These are phyloP conservation scores for Auxenochlorella pyrenoidosa DNA, from an alignment of 139 green algal species.

Conservation along the genomic window DNA sequence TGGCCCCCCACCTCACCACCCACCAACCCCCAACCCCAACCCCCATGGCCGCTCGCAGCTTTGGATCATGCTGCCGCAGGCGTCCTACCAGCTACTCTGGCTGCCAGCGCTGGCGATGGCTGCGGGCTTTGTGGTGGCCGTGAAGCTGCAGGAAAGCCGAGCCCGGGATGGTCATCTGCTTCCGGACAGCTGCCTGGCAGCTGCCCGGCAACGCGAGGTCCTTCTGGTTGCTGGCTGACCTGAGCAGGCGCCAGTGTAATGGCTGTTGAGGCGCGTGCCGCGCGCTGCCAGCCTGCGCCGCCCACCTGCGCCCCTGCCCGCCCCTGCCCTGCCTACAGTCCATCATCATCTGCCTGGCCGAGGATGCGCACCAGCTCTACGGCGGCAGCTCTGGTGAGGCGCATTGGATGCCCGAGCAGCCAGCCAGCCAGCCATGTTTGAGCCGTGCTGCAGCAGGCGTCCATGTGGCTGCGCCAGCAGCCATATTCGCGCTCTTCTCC, in stretches of 20 bases:
- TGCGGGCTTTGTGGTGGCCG: neutral
- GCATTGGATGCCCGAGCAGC: too few relatives aligned
- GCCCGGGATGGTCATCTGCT: neutral
- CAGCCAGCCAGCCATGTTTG: too few relatives aligned
- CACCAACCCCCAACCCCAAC: too few relatives aligned
- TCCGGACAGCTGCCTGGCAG: neutral
- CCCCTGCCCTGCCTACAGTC: neutral
- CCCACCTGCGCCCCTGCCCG: neutral
- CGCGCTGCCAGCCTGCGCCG: too few relatives aligned
- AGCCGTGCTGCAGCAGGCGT: too few relatives aligned
- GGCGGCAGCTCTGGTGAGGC: neutral
- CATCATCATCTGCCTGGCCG: slow-evolving; percentile 16
- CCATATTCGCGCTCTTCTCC: too few relatives aligned
- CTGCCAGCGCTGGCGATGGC: slow-evolving; percentile 3
- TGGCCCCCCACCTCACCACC: too few relatives aligned
- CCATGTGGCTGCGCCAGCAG: too few relatives aligned
- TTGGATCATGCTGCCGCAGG: slow-evolving; percentile 38
- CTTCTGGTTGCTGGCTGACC: too few relatives aligned
- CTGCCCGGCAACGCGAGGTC: too few relatives aligned
- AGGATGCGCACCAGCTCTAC: slow-evolving; percentile 15
- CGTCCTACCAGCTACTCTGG: slow-evolving; percentile 14
- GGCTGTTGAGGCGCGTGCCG: too few relatives aligned
- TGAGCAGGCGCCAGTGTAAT: too few relatives aligned
- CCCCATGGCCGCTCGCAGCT: neutral
- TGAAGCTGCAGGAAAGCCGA: slow-evolving; percentile 36